Conservation (phyloP, 139 green algal species). For the Diplosphaera chodatii region DNA sequence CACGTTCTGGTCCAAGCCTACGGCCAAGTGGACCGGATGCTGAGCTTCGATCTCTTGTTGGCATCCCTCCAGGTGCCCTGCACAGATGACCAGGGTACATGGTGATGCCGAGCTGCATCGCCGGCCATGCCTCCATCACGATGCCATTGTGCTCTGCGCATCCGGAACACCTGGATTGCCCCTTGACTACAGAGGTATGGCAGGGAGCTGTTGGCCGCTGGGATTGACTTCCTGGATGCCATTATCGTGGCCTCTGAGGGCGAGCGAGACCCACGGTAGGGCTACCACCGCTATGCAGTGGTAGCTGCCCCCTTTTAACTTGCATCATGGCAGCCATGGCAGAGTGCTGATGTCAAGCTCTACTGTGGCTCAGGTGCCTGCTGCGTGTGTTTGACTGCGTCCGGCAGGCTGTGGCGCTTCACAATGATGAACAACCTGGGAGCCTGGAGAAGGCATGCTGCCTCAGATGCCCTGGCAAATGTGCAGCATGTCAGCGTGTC, state of each 20-base stretch:
- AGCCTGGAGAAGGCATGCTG: neutral
- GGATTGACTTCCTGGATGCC: neutral
- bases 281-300: too few species aligned
- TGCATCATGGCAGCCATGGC: too few species aligned
- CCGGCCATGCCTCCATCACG: too few species aligned
- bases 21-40: neutral
- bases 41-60: slow-evolving; percentile 26
- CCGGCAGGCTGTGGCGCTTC: neutral
- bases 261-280: neutral
- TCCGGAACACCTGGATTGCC: too few species aligned
- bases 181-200: slow-evolving; percentile 4
- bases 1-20: slow-evolving; percentile 55
- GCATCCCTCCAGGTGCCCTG: slow-evolving; percentile 15
- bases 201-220: slow-evolving; percentile 3
- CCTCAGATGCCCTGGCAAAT: too few species aligned
- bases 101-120: too few species aligned
- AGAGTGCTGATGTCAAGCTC: too few species aligned
- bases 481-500: too few species aligned
- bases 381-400: neutral
- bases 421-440: neutral
- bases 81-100: slow-evolving; percentile 2
- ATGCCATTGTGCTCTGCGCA: too few species aligned
- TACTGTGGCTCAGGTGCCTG: neutral
- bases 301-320: too few species aligned
- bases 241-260: neutral